Evolutionary conservation across 345 rosid genomes (phyloP).

Genomic region (Salix viminalis): DNA sequence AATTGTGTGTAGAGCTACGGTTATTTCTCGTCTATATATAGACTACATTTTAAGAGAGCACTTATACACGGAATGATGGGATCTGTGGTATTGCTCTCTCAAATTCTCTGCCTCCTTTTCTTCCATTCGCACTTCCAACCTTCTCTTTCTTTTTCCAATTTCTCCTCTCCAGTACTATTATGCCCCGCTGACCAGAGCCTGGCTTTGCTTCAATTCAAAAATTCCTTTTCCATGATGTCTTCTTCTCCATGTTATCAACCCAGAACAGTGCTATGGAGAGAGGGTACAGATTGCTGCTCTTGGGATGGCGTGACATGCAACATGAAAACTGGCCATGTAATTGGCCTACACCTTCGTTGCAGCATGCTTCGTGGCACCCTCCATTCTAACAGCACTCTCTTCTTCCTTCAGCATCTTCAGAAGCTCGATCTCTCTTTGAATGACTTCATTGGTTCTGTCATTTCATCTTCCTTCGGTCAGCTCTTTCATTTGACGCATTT

Average conservation of each 20-base stretch:
- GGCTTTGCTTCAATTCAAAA: too few relatives aligned
- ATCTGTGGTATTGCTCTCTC: too few relatives aligned
- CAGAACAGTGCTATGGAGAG: constrained; percentile 11
- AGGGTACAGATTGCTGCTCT: constrained; percentile 23
- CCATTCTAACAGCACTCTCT: constrained; percentile 12
- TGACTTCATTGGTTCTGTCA: constrained; percentile 1
- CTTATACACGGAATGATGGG: too few relatives aligned
- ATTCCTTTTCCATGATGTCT: too few relatives aligned
- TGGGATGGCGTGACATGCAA: constrained; percentile 32
- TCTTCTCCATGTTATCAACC: not conserved
- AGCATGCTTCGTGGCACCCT: constrained; percentile 3
- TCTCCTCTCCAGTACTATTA: too few relatives aligned
- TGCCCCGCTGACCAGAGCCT: too few relatives aligned
- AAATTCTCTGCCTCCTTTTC: too few relatives aligned
- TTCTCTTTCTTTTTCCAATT: too few relatives aligned
- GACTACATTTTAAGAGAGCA: too few relatives aligned
- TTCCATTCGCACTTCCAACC: too few relatives aligned
- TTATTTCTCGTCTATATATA: too few relatives aligned
- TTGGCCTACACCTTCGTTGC: not conserved
- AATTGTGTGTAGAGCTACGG: too few relatives aligned
- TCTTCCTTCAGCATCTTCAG: constrained; percentile 19
- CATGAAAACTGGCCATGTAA: not conserved
- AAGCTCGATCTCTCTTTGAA: constrained; percentile 27
- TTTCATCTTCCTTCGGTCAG: constrained; percentile 8
- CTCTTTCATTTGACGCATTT: constrained; percentile 12